Evolutionary conservation across 805 yeast genomes (phyloP).

Genomic region (Hanseniaspora taiwanica): DNA sequence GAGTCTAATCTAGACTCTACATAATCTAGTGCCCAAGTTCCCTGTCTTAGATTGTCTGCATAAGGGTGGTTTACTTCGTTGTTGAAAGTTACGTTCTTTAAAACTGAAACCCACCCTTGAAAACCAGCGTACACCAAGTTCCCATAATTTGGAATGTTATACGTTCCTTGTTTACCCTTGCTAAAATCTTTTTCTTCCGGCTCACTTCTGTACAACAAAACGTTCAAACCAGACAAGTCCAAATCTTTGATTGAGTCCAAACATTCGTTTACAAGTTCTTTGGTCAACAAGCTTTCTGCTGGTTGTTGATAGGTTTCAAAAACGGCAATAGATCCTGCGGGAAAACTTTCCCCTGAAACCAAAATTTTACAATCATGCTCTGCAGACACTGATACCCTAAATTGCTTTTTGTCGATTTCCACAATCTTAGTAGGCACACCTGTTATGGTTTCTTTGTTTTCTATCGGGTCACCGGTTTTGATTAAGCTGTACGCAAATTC

Average conservation of each 20-base stretch:
- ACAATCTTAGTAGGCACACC: conserved; percentile 56
- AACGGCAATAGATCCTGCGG: conserved; percentile 85
- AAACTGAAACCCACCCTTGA: conserved; percentile 77
- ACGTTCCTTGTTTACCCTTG: conserved; percentile 58
- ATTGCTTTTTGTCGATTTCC: conserved; percentile 32
- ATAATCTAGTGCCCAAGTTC: conserved; percentile 83
- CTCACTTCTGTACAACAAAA: conserved; percentile 63
- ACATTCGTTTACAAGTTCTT: conserved; percentile 62
- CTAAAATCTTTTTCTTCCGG: conserved; percentile 79
- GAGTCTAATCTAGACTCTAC: conserved; percentile 46
- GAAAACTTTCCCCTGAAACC: conserved; percentile 46
- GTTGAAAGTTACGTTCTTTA: conserved; percentile 44
- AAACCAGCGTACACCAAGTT: conserved; percentile 74
- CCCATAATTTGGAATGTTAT: conserved; percentile 64
- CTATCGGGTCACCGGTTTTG: conserved; percentile 34
- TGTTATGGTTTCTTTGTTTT: conserved; percentile 30
- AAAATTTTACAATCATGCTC: conserved; percentile 37
- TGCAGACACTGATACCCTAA: conserved; percentile 21
- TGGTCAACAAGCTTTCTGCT: conserved; percentile 53
- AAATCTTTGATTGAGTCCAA: conserved; percentile 53
- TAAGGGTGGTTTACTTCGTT: conserved; percentile 80
- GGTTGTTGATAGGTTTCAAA: conserved; percentile 56
- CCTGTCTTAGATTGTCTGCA: conserved; percentile 66
- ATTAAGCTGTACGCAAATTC: conserved; percentile 46
- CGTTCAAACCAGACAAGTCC: conserved; percentile 57